Evolutionary conservation across 768 basidiomycete species (phyloP).

Genomic region (Tylopilus rubrobrunneus): DNA sequence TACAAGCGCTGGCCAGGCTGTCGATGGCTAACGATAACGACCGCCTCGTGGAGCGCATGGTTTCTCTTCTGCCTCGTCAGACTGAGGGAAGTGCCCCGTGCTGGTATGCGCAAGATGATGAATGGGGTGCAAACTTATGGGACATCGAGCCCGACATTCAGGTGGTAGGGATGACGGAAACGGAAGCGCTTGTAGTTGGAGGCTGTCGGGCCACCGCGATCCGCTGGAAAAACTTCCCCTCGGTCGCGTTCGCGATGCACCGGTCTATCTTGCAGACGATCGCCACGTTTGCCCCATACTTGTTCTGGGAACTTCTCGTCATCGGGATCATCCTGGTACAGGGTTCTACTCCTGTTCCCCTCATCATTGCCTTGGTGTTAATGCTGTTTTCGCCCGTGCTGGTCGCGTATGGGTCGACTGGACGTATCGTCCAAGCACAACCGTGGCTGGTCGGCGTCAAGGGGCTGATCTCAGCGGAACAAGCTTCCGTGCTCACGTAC

Average conservation of each 20-base stretch:
- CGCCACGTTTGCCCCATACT: neutral
- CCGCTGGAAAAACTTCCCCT: slow-evolving; percentile 24
- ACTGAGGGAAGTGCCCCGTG: neutral
- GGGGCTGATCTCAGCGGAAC: slow-evolving; percentile 22
- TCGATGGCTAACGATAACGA: slow-evolving; percentile 26
- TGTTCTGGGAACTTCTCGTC: slow-evolving; percentile 6
- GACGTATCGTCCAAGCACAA: slow-evolving; percentile 12
- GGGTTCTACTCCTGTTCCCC: neutral
- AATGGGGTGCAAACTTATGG: slow-evolving; percentile 16
- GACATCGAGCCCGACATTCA: slow-evolving; percentile 16
- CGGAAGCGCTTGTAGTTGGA: slow-evolving; percentile 17
- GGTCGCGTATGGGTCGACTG: slow-evolving; percentile 16
- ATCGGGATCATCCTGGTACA: neutral
- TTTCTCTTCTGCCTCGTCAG: slow-evolving; percentile 16
- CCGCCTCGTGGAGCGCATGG: slow-evolving; percentile 19
- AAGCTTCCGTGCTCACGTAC: slow-evolving; percentile 15
- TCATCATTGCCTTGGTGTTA: slow-evolving; percentile 1
- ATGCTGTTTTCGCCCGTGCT: slow-evolving; percentile 10
- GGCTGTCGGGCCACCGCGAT: slow-evolving; percentile 22
- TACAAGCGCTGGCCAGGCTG: slow-evolving; percentile 21
- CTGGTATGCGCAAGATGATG: slow-evolving; percentile 23
- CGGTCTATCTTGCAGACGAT: slow-evolving; percentile 14
- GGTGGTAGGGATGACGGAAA: slow-evolving; percentile 19
- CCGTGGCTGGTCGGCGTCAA: slow-evolving; percentile 25
- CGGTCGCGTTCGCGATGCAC: slow-evolving; percentile 10